These are phyloP conservation scores for Diaporthe caulivora DNA, from an alignment of 2,329 filamentous ascomycete species.

Conservation along the genomic window DNA sequence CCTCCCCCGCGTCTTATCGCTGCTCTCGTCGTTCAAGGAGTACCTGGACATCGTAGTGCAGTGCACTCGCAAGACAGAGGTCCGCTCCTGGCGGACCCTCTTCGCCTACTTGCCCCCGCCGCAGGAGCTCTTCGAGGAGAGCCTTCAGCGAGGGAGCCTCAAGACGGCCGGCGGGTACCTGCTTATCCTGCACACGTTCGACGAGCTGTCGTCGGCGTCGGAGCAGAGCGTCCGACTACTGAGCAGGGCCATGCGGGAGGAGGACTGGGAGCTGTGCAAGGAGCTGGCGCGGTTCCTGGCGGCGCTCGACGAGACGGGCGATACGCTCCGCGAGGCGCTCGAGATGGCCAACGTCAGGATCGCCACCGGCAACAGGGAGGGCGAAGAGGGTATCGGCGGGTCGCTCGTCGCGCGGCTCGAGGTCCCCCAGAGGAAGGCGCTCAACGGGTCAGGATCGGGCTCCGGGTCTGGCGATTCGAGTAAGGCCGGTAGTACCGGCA, in stretches of 20 bases:
- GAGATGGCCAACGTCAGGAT: constrained; percentile 66
- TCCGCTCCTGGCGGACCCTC: constrained; percentile 93
- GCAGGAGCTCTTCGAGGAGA: constrained; percentile 93
- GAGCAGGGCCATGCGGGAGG: constrained; percentile 82
- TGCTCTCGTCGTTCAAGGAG: constrained; percentile 79
- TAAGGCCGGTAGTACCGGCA: constrained; percentile 31
- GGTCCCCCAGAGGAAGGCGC: constrained; percentile 44
- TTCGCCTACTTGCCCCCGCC: constrained; percentile 93
- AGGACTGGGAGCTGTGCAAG: constrained; percentile 95
- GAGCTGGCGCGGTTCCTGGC: constrained; percentile 96
- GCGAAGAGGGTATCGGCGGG: constrained; percentile 48
- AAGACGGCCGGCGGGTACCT: constrained; percentile 98
- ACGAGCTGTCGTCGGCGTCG: constrained; percentile 76
- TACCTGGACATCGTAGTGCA: constrained; percentile 97
- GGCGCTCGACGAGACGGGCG: constrained; percentile 88
- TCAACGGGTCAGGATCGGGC: constrained; percentile 29
- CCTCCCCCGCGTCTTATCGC: constrained; percentile 72
- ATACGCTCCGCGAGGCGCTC: constrained; percentile 80
- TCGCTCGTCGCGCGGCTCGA: constrained; percentile 48
- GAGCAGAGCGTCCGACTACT: constrained; percentile 87
- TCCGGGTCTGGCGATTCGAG: constrained; percentile 31
- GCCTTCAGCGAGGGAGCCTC: constrained; percentile 83
- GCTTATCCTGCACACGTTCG: constrained; percentile 89
- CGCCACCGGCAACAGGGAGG: constrained; percentile 48
- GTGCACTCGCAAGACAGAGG: constrained; percentile 96